Base-by-base conservation (phyloP, 2,329 filamentous ascomycete genomes). In the Septoria linicola region DNA sequence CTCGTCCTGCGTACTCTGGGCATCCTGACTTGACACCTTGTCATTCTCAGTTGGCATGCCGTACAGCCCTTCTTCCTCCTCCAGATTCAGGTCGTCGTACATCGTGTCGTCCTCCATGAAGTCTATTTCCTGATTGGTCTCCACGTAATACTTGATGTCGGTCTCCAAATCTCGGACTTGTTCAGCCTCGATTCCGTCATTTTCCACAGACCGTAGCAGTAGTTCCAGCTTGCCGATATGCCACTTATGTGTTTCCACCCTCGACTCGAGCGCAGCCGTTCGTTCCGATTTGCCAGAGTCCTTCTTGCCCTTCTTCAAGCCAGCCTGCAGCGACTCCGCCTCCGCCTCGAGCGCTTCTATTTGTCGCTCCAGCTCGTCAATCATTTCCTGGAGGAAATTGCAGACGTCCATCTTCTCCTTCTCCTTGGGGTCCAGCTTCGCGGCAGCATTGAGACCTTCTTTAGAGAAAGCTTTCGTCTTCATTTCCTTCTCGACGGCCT, bases 401-500 rank as follows among this genome's bases (percentile, higher is more conserved):
- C 85, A 83, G 23, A 88, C 80, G 64, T 97, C 92, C 56, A 88
- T 78, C 74, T 96, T 95, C 69, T 95, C 92, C 71, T 95, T 89
- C 71, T 97, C 93, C 70, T 91, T 95, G n/a, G 93, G 93, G 74
- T 99, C 93, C 59, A 97, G 80, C 72, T 95, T 95, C 43, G 89
- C 85, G 20, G 90, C 89, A 45, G 92, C 88, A 58, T 89, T 93
- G 59, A 99, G 76, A 37, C 93, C 93, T 73, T 97, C 93, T 78
- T 99, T 97, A 57, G 93, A 97, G 74, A 96, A 99, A 55, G 93
- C 93, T 73, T 99, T 99, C 51, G 93, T 99, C 79, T 99, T 99
- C 93, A 99, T 97, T 67, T 96, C 93, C 78, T 99, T 99, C 73
- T 99, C 93, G 46, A 99, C 93, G n/a, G 91, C 92, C 77, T 99